Evolutionary conservation across 208 protist genomes (phyloP), one percentile per base, ranked within the genome.

Genomic region (Trypanosoma cruzi): DNA sequence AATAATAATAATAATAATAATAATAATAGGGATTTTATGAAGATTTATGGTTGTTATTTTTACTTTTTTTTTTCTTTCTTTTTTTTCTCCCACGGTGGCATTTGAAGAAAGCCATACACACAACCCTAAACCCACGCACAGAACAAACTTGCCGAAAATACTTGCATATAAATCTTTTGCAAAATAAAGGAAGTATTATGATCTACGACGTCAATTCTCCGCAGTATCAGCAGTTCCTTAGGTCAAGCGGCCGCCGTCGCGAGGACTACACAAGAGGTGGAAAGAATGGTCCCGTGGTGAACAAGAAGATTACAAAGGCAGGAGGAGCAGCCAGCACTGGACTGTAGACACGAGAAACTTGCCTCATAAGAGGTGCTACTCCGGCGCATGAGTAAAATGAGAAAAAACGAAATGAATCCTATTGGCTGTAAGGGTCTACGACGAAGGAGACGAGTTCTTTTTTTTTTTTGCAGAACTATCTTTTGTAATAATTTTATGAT

Each of bases 171-270:
- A 68, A 18, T 10, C 18, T 16, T 46, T 8, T 62, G 0, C 34
- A 4, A 6, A 55, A 29, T 36, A 61, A 50, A 59, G 32, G 13
- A 28, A 3, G 62, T 40, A 88, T 36, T 18, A 97, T 97, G 93
- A 97, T 97, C 80, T 97, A 97, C 90, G 93, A 97, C 61, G 86
- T 88, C 60, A 94, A 83, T 77, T 95, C 90, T 58, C 79, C 89
- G 8, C 87, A 93, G 79, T 97, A 92, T 80, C 93, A 97, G 88
- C 93, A 97, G 85, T 97, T 96, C 80, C 89, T 97, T 73, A 83
- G 85, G 75, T 97, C 92, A 64, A 95, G 89, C 75, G 92, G 92
- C 71, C 89, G 89, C 73, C 88, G 88, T 75, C 87, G 89, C 46
- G 92, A 97, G 69, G 92, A 97, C 80, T 97, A 95, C 82, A 80